Evolutionary conservation across 495 filamentous ascomycete species (phyloP).

Genomic region (Penicillium daleae): DNA sequence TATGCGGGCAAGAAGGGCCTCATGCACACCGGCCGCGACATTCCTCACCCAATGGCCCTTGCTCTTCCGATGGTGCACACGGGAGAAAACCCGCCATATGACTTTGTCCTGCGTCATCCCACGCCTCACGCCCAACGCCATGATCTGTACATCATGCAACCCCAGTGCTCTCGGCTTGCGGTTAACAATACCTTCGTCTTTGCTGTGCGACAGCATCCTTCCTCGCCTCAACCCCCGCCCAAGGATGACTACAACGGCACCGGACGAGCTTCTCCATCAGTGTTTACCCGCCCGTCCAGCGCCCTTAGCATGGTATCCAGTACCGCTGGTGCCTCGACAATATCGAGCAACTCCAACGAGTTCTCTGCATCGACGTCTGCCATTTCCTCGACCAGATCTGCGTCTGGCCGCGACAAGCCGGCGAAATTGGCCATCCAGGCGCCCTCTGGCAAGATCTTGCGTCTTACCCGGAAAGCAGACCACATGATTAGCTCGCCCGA

Average conservation of each 20-base stretch:
- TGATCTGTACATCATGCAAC: constrained; percentile 94
- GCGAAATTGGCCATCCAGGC: constrained; percentile 96
- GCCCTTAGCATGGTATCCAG: constrained; percentile 78
- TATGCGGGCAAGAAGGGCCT: constrained; percentile 93
- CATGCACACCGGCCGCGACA: constrained; percentile 94
- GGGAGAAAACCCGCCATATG: constrained; percentile 89
- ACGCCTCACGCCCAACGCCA: constrained; percentile 96
- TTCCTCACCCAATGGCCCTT: constrained; percentile 88
- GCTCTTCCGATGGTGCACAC: constrained; percentile 89
- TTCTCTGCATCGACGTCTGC: constrained; percentile 53
- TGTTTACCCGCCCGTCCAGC: constrained; percentile 73
- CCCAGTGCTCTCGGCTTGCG: constrained; percentile 83
- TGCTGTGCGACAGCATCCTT: constrained; percentile 88
- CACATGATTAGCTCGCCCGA: constrained; percentile 55
- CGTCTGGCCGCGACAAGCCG: constrained; percentile 69
- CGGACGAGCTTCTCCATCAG: constrained; percentile 63
- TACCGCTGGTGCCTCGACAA: constrained; percentile 42
- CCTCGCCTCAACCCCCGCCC: constrained; percentile 55
- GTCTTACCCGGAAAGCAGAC: constrained; percentile 88
- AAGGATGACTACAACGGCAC: constrained; percentile 48
- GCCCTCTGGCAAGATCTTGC: constrained; percentile 91
- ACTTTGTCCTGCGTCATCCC: constrained; percentile 90
- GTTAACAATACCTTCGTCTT: constrained; percentile 99
- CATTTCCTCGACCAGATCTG: constrained; percentile 58
- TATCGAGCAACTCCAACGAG: constrained; percentile 47